Evolutionary conservation across 2,329 filamentous ascomycete genomes (phyloP).

Genomic region (Pseudofabraea citricarpa): DNA sequence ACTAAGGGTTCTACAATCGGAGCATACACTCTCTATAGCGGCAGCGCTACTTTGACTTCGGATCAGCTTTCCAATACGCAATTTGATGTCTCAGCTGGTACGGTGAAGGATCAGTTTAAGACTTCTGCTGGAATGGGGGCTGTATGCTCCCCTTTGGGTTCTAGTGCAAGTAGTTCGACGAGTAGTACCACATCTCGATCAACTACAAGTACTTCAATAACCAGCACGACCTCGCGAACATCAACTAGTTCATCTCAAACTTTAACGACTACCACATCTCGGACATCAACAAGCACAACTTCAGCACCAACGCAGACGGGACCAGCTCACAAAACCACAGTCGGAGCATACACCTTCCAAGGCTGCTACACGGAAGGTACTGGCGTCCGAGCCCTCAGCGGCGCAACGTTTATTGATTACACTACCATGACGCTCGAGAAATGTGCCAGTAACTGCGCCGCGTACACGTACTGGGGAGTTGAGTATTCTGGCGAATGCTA

Average conservation of each 20-base stretch:
- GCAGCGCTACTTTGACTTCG: conserved; percentile 11
- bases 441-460: conserved; percentile 7
- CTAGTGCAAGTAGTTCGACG: conserved; percentile 15
- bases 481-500: conserved; percentile 8
- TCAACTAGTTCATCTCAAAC: background rate
- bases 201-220: conserved; percentile 1
- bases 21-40: conserved; percentile 21
- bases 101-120: conserved; percentile 43
- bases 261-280: background rate
- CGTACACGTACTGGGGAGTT: conserved; percentile 9
- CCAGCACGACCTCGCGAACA: background rate
- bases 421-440: conserved; percentile 18
- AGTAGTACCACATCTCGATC: conserved; percentile 21
- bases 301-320: conserved; percentile 4
- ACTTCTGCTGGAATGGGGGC: conserved; percentile 38
- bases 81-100: conserved; percentile 19
- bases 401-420: conserved; percentile 1
- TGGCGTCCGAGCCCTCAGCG: conserved; percentile 2
- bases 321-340: conserved; percentile 6
- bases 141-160: conserved; percentile 36
- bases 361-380: conserved; percentile 10
- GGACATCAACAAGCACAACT: background rate
- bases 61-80: conserved; percentile 11
- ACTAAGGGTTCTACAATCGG: conserved; percentile 16
- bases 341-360: conserved; percentile 9